These are phyloP conservation scores for Gymnopilus junonius DNA, from an alignment of 768 basidiomycete species.

Conservation along the genomic window DNA sequence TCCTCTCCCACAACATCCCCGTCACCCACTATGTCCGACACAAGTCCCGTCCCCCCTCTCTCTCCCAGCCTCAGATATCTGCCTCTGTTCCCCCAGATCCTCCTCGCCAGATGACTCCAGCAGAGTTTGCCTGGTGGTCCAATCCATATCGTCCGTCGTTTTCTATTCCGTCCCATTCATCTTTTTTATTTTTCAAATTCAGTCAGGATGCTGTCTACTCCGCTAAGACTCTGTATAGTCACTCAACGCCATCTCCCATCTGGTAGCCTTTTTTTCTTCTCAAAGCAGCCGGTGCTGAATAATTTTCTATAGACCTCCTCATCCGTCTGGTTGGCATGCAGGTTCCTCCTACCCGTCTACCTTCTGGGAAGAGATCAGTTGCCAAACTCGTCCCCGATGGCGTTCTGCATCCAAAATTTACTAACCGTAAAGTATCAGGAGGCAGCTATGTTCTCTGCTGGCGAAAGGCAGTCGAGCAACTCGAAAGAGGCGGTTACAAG, in stretches of 20 bases:
- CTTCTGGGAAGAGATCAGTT: neutral
- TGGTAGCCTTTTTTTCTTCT: conserved; percentile 43
- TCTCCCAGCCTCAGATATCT: conserved; percentile 34
- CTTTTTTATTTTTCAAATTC: conserved; percentile 2
- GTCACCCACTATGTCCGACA: conserved; percentile 58
- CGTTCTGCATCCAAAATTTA: conserved; percentile 67
- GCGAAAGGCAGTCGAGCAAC: conserved; percentile 47
- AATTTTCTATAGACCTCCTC: conserved; percentile 58
- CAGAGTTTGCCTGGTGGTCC: conserved; percentile 71
- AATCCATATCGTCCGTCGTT: conserved; percentile 71
- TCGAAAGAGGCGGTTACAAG: conserved; percentile 39
- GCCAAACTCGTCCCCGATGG: conserved; percentile 53
- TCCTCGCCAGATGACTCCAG: conserved; percentile 61
- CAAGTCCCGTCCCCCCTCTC: conserved; percentile 60
- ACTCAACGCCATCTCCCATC: conserved; percentile 58
- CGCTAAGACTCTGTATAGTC: conserved; percentile 58
- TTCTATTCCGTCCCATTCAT: neutral
- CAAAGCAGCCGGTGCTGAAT: neutral
- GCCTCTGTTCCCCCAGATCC: conserved; percentile 30
- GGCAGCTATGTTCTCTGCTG: conserved; percentile 67
- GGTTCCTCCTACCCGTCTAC: conserved; percentile 31
- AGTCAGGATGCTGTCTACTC: conserved; percentile 78
- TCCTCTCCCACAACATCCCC: conserved; percentile 57
- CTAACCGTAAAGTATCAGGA: conserved; percentile 44
- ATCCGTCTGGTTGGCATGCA: conserved; percentile 59